phyloP scores from a whole-genome alignment of 164 flowering plant species.

The Umbellularia californica region DNA sequence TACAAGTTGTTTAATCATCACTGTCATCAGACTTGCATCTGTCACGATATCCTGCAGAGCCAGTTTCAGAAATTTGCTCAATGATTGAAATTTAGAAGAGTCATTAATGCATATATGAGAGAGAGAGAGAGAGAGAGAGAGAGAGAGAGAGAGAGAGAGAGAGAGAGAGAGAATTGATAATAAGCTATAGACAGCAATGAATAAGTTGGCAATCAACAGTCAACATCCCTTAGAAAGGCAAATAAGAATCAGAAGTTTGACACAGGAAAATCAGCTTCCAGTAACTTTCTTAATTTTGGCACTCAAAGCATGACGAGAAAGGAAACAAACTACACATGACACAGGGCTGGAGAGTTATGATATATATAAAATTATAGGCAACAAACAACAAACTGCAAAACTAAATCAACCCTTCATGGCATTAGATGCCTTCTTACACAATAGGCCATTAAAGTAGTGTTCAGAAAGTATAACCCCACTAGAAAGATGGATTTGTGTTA shows the following conservation, averaged over 20 bases:
- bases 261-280: background rate
- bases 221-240: too few species aligned
- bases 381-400: too few species aligned
- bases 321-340: background rate
- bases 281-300: background rate
- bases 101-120: too few species aligned
- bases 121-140: too few species aligned
- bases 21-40: constrained; percentile 20
- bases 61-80: background rate
- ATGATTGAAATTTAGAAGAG: background rate
- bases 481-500: too few species aligned
- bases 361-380: too few species aligned
- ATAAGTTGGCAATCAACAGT: background rate
- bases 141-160: too few species aligned
- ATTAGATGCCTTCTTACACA: background rate
- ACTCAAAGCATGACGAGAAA: background rate
- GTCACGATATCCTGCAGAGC: constrained; percentile 31
- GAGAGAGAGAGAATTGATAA: too few species aligned
- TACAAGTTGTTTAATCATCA: constrained; percentile 40
- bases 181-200: background rate
- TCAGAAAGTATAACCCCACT: too few species aligned
- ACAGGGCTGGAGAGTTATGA: background rate
- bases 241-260: background rate
- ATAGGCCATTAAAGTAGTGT: too few species aligned
- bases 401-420: background rate